phyloP scores from a whole-genome alignment of 495 filamentous ascomycete genomes.

The Tetracladium setigerum region DNA sequence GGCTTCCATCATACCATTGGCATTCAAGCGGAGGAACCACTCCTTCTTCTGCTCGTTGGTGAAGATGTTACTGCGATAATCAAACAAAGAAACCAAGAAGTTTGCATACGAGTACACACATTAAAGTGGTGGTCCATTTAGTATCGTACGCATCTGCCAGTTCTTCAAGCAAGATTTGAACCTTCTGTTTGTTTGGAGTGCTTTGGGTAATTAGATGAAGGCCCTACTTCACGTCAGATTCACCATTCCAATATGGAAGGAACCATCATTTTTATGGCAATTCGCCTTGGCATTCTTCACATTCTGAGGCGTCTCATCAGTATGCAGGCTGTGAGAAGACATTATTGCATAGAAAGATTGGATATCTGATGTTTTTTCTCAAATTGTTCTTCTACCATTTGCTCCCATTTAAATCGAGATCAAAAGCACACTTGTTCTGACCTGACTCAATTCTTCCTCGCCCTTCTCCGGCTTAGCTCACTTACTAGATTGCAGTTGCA shows the following conservation, averaged over 20 bases:
- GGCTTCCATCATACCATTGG: slow-evolving; percentile 29
- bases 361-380: not conserved
- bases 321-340: slow-evolving; percentile 29
- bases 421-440: too few species aligned
- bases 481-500: too few species aligned
- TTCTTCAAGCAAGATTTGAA: slow-evolving; percentile 24
- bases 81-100: too few species aligned
- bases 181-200: slow-evolving; percentile 26
- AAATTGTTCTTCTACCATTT: too few species aligned
- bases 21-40: slow-evolving; percentile 47
- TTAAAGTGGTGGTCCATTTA: slow-evolving; percentile 42
- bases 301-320: slow-evolving; percentile 31
- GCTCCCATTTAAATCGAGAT: too few species aligned
- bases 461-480: too few species aligned
- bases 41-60: slow-evolving; percentile 54
- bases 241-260: not conserved
- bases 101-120: too few species aligned
- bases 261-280: not conserved
- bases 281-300: slow-evolving; percentile 31
- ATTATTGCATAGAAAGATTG: slow-evolving; percentile 13
- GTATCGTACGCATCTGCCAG: slow-evolving; percentile 39
- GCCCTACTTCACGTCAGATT: slow-evolving; percentile 18
- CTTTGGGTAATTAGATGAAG: slow-evolving; percentile 33
- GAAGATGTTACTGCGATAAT: slow-evolving; percentile 29
- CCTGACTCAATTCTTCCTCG: too few species aligned